These are phyloP conservation scores for Heimioporus sp. DNA, from an alignment of 768 basidiomycete genomes.

Conservation along the genomic window DNA sequence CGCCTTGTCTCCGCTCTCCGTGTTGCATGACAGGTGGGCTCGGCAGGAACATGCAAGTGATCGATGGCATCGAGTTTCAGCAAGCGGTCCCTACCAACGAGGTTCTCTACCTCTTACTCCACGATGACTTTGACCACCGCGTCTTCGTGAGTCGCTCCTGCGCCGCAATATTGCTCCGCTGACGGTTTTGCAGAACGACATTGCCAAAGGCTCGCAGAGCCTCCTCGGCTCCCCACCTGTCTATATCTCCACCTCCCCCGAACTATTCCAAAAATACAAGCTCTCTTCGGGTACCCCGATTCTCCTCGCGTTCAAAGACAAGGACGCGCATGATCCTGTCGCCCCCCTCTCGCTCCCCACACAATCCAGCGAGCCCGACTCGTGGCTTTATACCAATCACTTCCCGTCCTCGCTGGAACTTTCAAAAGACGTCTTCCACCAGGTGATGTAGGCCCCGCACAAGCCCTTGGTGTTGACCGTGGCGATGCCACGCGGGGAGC, in stretches of 20 bases:
- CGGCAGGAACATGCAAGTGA: slow-evolving; percentile 18
- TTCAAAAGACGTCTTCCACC: no score
- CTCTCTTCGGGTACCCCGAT: slow-evolving; percentile 42
- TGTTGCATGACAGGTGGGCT: background rate
- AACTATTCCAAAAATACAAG: slow-evolving; percentile 33
- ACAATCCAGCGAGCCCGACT: slow-evolving; percentile 24
- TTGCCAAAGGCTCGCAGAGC: no score
- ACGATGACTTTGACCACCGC: slow-evolving; percentile 31
- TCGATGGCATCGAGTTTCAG: slow-evolving; percentile 12
- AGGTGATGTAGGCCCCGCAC: no score
- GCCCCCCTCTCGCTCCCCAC: slow-evolving; percentile 38
- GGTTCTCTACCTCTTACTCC: slow-evolving; percentile 50
- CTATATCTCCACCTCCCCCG: slow-evolving; percentile 36
- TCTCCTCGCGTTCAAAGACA: no score
- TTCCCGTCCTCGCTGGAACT: slow-evolving; percentile 72
- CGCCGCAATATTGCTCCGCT: no score
- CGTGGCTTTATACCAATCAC: slow-evolving; percentile 70
- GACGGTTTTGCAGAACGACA: no score
- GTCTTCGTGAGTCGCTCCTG: slow-evolving; percentile 38
- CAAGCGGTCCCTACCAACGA: slow-evolving; percentile 8
- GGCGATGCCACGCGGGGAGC: slow-evolving; percentile 40
- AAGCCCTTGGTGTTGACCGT: slow-evolving; percentile 86
- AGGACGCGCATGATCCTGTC: slow-evolving; percentile 44
- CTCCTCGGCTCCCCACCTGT: slow-evolving; percentile 50
- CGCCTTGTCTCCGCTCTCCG: slow-evolving; percentile 6